phyloP scores from a whole-genome alignment of 768 basidiomycete genomes.

The Lanmaoa rubissima region DNA sequence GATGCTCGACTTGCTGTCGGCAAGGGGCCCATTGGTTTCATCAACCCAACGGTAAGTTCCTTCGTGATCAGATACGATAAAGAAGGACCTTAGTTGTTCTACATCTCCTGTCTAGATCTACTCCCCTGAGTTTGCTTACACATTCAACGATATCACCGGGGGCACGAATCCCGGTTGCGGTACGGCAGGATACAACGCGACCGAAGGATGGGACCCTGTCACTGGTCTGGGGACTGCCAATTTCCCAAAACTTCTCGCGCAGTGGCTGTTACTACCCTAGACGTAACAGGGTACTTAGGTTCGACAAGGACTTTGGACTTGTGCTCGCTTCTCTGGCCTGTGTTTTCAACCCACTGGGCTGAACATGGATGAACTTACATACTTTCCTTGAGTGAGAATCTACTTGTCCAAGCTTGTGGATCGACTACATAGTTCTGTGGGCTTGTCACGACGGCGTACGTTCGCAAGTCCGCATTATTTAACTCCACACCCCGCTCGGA shows the following conservation, averaged over 20 bases:
- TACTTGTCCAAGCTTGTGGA: no score
- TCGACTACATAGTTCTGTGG: no score
- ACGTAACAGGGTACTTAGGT: background rate
- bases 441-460: no score
- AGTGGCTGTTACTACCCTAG: constrained; percentile 32
- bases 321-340: background rate
- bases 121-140: background rate
- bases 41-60: constrained; percentile 4
- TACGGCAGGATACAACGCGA: constrained; percentile 35
- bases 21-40: constrained; percentile 30
- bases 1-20: constrained; percentile 35
- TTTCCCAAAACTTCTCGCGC: constrained; percentile 38
- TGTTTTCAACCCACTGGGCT: background rate
- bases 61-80: background rate
- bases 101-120: background rate
- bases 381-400: background rate
- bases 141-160: constrained; percentile 42
- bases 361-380: background rate
- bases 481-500: no score
- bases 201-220: constrained; percentile 43
- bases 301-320: background rate
- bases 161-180: constrained; percentile 47
- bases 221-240: constrained; percentile 49
- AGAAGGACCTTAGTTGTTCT: background rate
- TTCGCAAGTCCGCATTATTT: no score